Base-by-base conservation (phyloP, 2,329 filamentous ascomycete species). In the Cladosporium sp. region DNA sequence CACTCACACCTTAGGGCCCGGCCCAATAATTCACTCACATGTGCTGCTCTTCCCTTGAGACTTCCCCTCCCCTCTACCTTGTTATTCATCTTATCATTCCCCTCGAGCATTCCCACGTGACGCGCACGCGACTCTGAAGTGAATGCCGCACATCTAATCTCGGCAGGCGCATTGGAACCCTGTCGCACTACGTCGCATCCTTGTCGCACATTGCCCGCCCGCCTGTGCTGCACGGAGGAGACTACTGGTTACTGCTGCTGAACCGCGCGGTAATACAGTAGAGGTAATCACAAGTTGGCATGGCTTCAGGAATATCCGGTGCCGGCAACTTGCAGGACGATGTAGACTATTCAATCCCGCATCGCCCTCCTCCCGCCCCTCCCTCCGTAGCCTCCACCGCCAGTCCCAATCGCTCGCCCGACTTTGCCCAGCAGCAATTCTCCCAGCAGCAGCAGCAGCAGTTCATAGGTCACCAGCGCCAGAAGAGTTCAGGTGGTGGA, bases 281-380 rank as follows among this genome's bases (percentile, higher is more conserved):
- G n/a, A n/a, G n/a, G n/a, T n/a, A n/a, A n/a, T n/a, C n/a, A n/a
- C n/a, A n/a, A n/a, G n/a, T n/a, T n/a, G n/a, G 13, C 32, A 59
- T 59, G 57, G 57, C 57, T 30, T 53, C 57, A 50, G 55, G 55
- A 46, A 55, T 56, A 33, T 55, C 41, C 32, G 54, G 51, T 40
- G 56, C 54, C 27, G 52, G 52, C 30, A 45, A 49, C 35, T 51
- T 55, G 50, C 50, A 51, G 33, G 59, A 59, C 32, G 52, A 49
- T 25, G 51, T 53, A 29, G 57, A 61, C 53, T 61, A 60, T 47
- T 56, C 52, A 16, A 32, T 49, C 25, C 49, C 56, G 18, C 59
- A 60, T 50, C 56, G 59, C 18, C 11, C 45, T 19, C 52, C 55
- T 8, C 56, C 58, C 32, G 36, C 50, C 45, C 19, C 43, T 49